Percentiles rank a stretch among this genome's conserved stretches.
phyloP scores from a whole-genome alignment of 331 rosid genomes.

The Rosa hybrid region DNA sequence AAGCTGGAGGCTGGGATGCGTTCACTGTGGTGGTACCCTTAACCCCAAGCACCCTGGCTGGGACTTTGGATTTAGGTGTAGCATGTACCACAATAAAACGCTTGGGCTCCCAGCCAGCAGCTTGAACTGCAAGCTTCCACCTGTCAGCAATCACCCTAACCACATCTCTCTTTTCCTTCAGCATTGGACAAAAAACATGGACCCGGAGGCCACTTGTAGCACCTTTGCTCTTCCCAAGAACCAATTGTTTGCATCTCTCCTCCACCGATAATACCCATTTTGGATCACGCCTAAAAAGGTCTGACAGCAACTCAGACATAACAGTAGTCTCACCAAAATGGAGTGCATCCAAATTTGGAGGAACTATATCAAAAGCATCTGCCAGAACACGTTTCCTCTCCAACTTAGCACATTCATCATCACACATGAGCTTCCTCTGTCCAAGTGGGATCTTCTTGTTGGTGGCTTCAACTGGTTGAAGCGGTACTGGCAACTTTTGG shows the following conservation, averaged over 20 bases:
- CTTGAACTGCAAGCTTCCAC: slow-evolving; percentile 76
- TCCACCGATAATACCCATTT: slow-evolving; percentile 91
- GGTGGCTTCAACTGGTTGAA: slow-evolving; percentile 72
- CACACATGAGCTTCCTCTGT: slow-evolving; percentile 83
- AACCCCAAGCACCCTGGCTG: slow-evolving; percentile 73
- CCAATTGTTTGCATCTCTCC: slow-evolving; percentile 86
- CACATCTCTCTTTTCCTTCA: slow-evolving; percentile 85
- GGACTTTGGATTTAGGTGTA: slow-evolving; percentile 72
- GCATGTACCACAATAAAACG: slow-evolving; percentile 75
- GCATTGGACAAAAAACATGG: slow-evolving; percentile 86
- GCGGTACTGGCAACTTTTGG: slow-evolving; percentile 71
- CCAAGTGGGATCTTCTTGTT: slow-evolving; percentile 70
- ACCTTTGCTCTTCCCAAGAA: slow-evolving; percentile 82
- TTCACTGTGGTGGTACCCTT: slow-evolving; percentile 62
- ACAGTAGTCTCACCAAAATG: slow-evolving; percentile 72
- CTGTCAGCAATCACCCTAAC: slow-evolving; percentile 78
- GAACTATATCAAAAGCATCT: slow-evolving; percentile 78
- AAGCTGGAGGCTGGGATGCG: slow-evolving; percentile 53
- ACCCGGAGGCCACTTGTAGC: slow-evolving; percentile 58
- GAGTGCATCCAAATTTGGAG: slow-evolving; percentile 79
- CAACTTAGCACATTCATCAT: slow-evolving; percentile 80
- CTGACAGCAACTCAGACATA: slow-evolving; percentile 63
- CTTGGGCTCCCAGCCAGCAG: slow-evolving; percentile 98
- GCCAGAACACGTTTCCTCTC: slow-evolving; percentile 91
- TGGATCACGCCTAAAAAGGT: slow-evolving; percentile 72